These are phyloP conservation scores for Pleodorina starrii DNA, from an alignment of 139 green algal species.

Conservation along the genomic window DNA sequence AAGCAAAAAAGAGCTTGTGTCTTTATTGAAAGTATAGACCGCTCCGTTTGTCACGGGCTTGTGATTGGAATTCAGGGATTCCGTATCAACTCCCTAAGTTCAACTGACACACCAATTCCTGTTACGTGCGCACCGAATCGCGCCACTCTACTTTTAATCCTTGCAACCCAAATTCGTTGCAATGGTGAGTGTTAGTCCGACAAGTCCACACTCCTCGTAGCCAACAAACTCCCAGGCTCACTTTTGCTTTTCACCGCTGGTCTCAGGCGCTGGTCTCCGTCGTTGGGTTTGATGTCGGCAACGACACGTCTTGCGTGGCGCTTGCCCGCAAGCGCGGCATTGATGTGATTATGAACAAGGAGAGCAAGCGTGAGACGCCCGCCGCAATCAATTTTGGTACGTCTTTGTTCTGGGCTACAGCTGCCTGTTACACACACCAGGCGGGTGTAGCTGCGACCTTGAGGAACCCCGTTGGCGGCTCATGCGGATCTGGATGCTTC, in stretches of 20 bases:
- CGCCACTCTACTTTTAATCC: not conserved
- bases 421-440: too few species aligned
- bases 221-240: not conserved
- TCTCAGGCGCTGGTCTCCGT: slow-evolving; percentile 76
- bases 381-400: slow-evolving; percentile 90
- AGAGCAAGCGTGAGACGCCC: slow-evolving; percentile 95
- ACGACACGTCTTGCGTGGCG: slow-evolving; percentile 88
- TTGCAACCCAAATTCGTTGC: not conserved
- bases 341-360: slow-evolving; percentile 97
- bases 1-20: too few species aligned
- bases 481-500: slow-evolving; percentile 34
- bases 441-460: not conserved
- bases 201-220: not conserved
- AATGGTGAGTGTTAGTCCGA: not conserved
- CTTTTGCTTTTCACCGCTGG: not conserved
- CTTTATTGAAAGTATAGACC: too few species aligned
- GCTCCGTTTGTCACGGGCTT: too few species aligned
- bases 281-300: slow-evolving; percentile 94
- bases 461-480: slow-evolving; percentile 10
- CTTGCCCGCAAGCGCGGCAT: slow-evolving; percentile 92
- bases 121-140: too few species aligned
- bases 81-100: too few species aligned
- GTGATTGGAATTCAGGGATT: too few species aligned
- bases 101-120: too few species aligned
- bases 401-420: too few species aligned